These are phyloP conservation scores for Solanum habrochaites DNA, from an alignment of 257 asterid genomes.

Conservation along the genomic window DNA sequence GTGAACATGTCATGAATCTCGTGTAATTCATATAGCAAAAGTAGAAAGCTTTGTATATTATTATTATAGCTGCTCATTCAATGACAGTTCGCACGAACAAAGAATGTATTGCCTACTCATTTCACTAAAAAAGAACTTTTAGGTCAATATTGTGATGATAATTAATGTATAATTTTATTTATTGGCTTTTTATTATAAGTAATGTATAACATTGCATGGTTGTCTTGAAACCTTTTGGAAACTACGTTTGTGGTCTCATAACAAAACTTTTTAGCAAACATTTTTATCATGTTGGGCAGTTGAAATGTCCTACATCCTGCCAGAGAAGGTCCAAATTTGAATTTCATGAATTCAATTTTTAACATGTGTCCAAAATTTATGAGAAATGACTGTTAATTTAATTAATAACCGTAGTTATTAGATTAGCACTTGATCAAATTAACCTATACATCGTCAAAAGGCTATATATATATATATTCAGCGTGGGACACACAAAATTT, in stretches of 20 bases:
- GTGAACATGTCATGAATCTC: not conserved
- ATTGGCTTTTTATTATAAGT: no score
- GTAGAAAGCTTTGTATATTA: not conserved
- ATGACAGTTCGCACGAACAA: slow-evolving; percentile 4
- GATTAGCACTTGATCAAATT: not conserved
- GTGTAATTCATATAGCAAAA: not conserved
- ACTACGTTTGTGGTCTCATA: not conserved
- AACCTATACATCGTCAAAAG: not conserved
- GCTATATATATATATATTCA: not conserved
- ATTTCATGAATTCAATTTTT: not conserved
- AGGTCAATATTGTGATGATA: not conserved
- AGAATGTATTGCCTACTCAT: not conserved
- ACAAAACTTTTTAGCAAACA: not conserved
- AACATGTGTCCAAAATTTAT: not conserved
- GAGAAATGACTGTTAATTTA: not conserved
- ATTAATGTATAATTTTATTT: not conserved
- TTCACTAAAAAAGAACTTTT: not conserved
- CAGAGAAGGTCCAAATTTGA: not conserved
- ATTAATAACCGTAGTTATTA: no score
- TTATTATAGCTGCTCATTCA: not conserved
- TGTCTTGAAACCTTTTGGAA: not conserved
- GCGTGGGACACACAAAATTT: not conserved
- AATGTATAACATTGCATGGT: not conserved
- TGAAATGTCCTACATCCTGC: not conserved
- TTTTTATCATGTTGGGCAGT: not conserved